These are phyloP conservation scores for Vanrija sp. DNA, from an alignment of 1,284 basidiomycete species.

Conservation along the genomic window DNA sequence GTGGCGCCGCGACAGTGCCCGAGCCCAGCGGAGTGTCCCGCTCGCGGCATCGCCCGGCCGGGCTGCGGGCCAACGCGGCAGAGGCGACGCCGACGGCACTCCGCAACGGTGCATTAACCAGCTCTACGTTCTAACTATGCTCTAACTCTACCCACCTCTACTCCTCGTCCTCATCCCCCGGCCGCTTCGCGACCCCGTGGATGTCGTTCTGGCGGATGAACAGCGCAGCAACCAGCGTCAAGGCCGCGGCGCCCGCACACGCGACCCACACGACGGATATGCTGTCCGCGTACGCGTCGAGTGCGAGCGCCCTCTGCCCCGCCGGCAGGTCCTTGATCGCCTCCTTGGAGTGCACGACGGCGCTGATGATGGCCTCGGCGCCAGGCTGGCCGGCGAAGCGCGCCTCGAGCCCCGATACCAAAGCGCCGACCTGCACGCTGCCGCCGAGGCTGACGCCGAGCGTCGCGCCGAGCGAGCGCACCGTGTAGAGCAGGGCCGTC, in stretches of 20 bases:
- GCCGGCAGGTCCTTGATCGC: slow-evolving; percentile 34
- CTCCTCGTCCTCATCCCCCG: not conserved
- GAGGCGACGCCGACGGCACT: no score
- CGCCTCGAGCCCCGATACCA: slow-evolving; percentile 21
- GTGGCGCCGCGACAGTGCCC: no score
- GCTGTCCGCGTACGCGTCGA: slow-evolving; percentile 40
- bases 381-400: slow-evolving; percentile 14
- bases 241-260: slow-evolving; percentile 22
- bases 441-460: slow-evolving; percentile 44
- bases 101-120: no score
- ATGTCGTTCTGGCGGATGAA: slow-evolving; percentile 16
- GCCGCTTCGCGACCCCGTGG: slow-evolving; percentile 6
- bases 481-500: slow-evolving; percentile 46
- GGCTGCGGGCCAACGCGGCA: no score
- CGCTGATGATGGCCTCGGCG: slow-evolving; percentile 22
- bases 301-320: slow-evolving; percentile 21
- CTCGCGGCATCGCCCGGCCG: no score
- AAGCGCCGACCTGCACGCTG: slow-evolving; percentile 40
- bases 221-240: slow-evolving; percentile 28
- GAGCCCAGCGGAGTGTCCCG: no score
- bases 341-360: slow-evolving; percentile 46
- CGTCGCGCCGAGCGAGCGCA: slow-evolving; percentile 43
- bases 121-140: no score
- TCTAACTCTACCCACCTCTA: not conserved
- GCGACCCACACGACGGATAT: slow-evolving; percentile 29